A percentile compares a stretch with the other conserved stretches of the same genome.
Evolutionary conservation across 2,329 filamentous ascomycete genomes (phyloP).

Genomic region (Parafenestella ontariensis): DNA sequence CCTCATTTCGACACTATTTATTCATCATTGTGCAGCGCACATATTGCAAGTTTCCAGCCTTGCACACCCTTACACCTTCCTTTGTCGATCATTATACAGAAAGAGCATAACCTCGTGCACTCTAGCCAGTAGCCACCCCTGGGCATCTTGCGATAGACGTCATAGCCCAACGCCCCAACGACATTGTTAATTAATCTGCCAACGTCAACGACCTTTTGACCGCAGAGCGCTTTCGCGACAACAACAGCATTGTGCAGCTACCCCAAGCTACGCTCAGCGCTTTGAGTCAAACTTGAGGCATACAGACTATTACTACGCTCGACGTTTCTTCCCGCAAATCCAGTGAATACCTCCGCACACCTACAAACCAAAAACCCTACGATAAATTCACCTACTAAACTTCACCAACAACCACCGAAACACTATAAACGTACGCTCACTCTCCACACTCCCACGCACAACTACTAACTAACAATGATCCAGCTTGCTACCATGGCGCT

Average conservation of each 20-base stretch:
- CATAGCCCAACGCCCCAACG: conserved; percentile 15
- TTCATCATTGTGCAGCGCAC: conserved; percentile 2
- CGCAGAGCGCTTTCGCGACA: neutral
- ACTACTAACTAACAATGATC: conserved; percentile 10
- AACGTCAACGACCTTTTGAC: neutral
- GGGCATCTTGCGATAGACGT: conserved; percentile 27
- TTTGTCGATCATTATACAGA: conserved; percentile 36
- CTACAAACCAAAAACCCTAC: neutral
- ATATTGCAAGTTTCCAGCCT: conserved; percentile 9
- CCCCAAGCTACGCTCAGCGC: neutral
- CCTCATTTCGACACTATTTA: neutral
- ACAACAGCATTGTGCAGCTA: neutral
- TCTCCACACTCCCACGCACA: conserved; percentile 1
- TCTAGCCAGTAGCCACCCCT: conserved; percentile 25
- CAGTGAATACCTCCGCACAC: neutral
- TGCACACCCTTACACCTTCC: conserved; percentile 14
- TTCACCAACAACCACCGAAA: neutral
- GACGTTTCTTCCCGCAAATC: neutral
- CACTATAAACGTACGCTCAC: neutral
- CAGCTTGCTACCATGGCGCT: conserved; percentile 33
- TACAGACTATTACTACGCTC: neutral
- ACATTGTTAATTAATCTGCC: neutral
- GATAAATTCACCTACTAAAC: neutral
- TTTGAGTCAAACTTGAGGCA: neutral
- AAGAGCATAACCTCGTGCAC: conserved; percentile 24